Percentiles rank a stretch among this genome's conserved stretches.
phyloP scores from a whole-genome alignment of 2,329 filamentous ascomycete species.

The Apiospora saccharicola region DNA sequence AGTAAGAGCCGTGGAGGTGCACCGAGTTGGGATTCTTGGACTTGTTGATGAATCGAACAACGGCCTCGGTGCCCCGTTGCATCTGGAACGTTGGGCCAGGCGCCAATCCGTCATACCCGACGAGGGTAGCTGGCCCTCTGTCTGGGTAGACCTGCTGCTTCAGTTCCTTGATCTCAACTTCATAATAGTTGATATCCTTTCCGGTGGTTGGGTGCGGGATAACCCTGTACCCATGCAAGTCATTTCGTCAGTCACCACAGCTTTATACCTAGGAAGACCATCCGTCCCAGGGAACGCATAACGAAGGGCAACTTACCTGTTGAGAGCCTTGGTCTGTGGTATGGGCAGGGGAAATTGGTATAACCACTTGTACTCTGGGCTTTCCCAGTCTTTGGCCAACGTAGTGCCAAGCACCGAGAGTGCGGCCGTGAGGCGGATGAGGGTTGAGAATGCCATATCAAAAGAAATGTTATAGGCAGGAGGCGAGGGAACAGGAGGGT shows the following conservation, averaged over 20 bases:
- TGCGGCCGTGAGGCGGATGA: not conserved
- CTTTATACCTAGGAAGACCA: not conserved
- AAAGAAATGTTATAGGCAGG: not conserved
- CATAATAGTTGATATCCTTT: conserved; percentile 46
- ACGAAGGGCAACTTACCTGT: not conserved
- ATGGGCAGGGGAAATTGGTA: conserved; percentile 25
- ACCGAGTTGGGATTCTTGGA: conserved; percentile 52
- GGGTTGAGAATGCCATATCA: conserved; percentile 12
- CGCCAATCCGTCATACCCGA: conserved; percentile 61
- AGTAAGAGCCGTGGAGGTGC: conserved; percentile 64
- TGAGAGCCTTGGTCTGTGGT: conserved; percentile 18
- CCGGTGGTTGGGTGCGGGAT: conserved; percentile 47
- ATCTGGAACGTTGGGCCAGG: conserved; percentile 62
- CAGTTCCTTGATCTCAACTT: conserved; percentile 45
- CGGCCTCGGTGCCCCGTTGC: conserved; percentile 55
- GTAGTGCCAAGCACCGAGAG: conserved; percentile 7
- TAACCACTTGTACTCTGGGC: conserved; percentile 23
- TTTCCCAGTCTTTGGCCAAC: conserved; percentile 24
- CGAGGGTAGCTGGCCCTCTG: conserved; percentile 40
- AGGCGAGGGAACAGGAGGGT: not conserved
- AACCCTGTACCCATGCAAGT: conserved; percentile 30
- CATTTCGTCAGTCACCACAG: not conserved
- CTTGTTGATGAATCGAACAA: conserved; percentile 62
- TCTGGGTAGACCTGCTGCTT: conserved; percentile 47
- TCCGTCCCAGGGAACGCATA: not conserved